Conservation (phyloP, 495 filamentous ascomycete species). For the Corynascus novoguineensis region DNA sequence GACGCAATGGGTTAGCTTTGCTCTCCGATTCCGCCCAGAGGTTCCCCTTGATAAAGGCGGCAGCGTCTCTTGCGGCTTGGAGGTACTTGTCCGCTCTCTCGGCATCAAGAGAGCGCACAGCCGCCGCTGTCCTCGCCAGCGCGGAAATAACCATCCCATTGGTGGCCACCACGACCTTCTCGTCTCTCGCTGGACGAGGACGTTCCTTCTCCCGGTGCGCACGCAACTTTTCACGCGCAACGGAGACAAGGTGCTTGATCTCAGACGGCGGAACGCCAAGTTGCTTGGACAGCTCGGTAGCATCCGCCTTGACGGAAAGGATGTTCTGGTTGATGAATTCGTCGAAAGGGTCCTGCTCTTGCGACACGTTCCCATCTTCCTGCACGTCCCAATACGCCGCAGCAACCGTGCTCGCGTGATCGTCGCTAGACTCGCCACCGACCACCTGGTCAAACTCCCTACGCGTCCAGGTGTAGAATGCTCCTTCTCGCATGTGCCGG, state of each 20-base stretch:
- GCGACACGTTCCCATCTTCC: constrained; percentile 83
- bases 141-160: constrained; percentile 88
- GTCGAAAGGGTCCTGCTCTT: constrained; percentile 79
- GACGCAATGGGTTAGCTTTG: constrained; percentile 52
- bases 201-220: constrained; percentile 70
- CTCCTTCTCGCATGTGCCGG: constrained; percentile 83
- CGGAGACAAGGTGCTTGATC: constrained; percentile 62
- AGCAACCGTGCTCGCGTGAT: constrained; percentile 64
- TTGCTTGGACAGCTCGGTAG: constrained; percentile 65
- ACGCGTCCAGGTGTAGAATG: constrained; percentile 91
- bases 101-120: constrained; percentile 56
- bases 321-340: constrained; percentile 87
- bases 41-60: constrained; percentile 69
- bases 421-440: constrained; percentile 34
- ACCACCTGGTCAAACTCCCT: constrained; percentile 81
- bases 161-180: constrained; percentile 83
- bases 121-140: constrained; percentile 65
- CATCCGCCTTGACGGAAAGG: constrained; percentile 42
- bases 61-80: constrained; percentile 61
- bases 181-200: constrained; percentile 75
- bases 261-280: constrained; percentile 71
- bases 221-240: constrained; percentile 63
- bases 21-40: constrained; percentile 59
- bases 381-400: constrained; percentile 82
- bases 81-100: constrained; percentile 52